phyloP scores from a whole-genome alignment of 345 rosid genomes.

The Eutrema japonicum region DNA sequence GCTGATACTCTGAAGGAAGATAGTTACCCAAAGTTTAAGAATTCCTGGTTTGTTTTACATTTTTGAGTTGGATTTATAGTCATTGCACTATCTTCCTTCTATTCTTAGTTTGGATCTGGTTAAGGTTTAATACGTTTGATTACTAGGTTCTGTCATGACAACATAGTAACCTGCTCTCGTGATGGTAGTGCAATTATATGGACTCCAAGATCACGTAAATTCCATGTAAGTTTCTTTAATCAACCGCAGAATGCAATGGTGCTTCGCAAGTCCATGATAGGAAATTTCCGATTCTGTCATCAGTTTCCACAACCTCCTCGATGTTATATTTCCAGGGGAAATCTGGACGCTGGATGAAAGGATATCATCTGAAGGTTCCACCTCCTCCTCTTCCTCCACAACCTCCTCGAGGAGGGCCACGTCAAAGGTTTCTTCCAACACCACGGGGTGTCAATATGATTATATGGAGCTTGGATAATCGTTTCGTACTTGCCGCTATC shows the following conservation, averaged over 20 bases:
- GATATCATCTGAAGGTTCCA: slow-evolving; percentile 97
- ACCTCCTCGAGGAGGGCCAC: slow-evolving; percentile 99
- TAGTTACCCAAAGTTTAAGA: slow-evolving; percentile 81
- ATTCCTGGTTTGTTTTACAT: slow-evolving; percentile 68
- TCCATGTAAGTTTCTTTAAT: slow-evolving; percentile 62
- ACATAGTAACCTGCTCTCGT: slow-evolving; percentile 97
- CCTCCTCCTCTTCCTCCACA: slow-evolving; percentile 98
- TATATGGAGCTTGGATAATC: slow-evolving; percentile 98
- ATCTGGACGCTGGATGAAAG: slow-evolving; percentile 87
- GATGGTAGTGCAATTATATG: slow-evolving; percentile 99
- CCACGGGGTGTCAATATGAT: slow-evolving; percentile 99
- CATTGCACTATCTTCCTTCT: slow-evolving; percentile 27
- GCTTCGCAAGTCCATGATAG: slow-evolving; percentile 22
- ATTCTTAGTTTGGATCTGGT: slow-evolving; percentile 23
- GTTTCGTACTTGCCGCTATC: slow-evolving; percentile 98
- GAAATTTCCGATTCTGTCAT: slow-evolving; percentile 22
- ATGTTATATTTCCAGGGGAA: slow-evolving; percentile 63
- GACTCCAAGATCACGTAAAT: slow-evolving; percentile 90
- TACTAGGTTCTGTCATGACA: slow-evolving; percentile 91
- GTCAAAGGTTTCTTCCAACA: slow-evolving; percentile 94
- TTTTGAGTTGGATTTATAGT: slow-evolving; percentile 23
- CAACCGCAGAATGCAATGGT: slow-evolving; percentile 1
- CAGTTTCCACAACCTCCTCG: slow-evolving; percentile 17
- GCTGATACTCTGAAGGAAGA: slow-evolving; percentile 84
- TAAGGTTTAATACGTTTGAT: slow-evolving; percentile 28